These are phyloP conservation scores for Kluyveromyces lactis DNA, from an alignment of 805 yeast species.

Conservation along the genomic window DNA sequence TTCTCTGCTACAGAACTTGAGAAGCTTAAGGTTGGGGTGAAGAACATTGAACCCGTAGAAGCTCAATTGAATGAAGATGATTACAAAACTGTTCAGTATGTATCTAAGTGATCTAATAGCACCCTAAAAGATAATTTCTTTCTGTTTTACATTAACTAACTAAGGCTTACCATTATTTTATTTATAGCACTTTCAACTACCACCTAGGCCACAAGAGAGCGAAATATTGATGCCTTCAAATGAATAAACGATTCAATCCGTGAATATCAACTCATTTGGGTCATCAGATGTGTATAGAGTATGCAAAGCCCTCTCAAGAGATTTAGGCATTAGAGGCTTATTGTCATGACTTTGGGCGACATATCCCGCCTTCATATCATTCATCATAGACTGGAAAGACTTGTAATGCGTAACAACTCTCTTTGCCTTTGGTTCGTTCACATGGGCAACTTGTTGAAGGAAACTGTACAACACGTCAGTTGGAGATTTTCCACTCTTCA, in stretches of 20 bases:
- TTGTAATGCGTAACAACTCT: slow-evolving; percentile 35
- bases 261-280: slow-evolving; percentile 33
- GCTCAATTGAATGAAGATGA: slow-evolving; percentile 51
- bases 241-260: slow-evolving; percentile 2
- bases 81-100: slow-evolving; percentile 40
- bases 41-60: slow-evolving; percentile 33
- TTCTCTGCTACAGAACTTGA: slow-evolving; percentile 39
- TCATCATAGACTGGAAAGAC: slow-evolving; percentile 28
- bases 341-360: slow-evolving; percentile 37
- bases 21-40: slow-evolving; percentile 31
- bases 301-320: slow-evolving; percentile 40
- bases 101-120: slow-evolving; percentile 14
- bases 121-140: neutral
- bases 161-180: neutral
- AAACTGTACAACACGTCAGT: slow-evolving; percentile 41
- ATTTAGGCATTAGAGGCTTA: slow-evolving; percentile 39
- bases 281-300: slow-evolving; percentile 42
- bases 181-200: neutral
- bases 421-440: slow-evolving; percentile 46
- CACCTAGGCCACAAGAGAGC: neutral
- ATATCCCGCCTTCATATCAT: slow-evolving; percentile 25
- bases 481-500: slow-evolving; percentile 45
- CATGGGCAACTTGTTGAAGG: slow-evolving; percentile 46
- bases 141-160: slow-evolving; percentile 2
- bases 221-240: neutral